Evolutionary conservation across 2,329 filamentous ascomycete species (phyloP), one percentile per base, ranked within the genome.

Genomic region (Cordyceps militaris): DNA sequence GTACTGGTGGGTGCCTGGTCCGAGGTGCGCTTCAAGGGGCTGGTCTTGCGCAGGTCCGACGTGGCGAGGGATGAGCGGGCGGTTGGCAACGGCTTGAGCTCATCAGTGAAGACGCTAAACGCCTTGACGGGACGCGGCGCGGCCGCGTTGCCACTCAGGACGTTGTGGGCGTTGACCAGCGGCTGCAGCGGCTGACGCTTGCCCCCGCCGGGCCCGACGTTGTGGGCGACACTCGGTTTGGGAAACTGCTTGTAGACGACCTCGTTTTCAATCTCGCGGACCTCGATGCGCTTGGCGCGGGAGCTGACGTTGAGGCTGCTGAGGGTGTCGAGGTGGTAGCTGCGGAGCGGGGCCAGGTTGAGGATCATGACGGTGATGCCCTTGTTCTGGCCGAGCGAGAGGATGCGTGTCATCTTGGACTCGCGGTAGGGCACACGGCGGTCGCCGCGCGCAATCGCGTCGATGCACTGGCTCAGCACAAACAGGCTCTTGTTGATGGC

Each of bases 401-500:
- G 74, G 57, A 97, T 97, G 48, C 93, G 83, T 1, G 94, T 97
- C 93, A 97, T 97, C 77, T 97, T 97, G 56, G 89, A 94, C 70
- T 97, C 93, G 58, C 93, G 82, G 70, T 96, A 97, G 0, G 94
- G 93, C 66, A 97, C 93, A 34, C 93, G 84, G 65, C 80, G 82
- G 69, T 87, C 84, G 32, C 83, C 83, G 24, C 83, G 77, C 1
- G 88, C 89, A 68, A 97, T 97, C 57, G 93, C 93, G 69, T 97
- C 93, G 55, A 97, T 93, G 66, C 93, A 97, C 70, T 96, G 91
- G 44, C 91, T 93, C 50, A 97, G 76, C 19, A 97, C 92, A 66
- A 97, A 97, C 7, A 97, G 79, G 62, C 90, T 95, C 76, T 97
- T 97, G 80, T 97, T 97, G 77, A 97, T 97, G 67, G 90, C 93